Evolutionary conservation across 306 rosid species (phyloP), one percentile per base, ranked within the genome.

Genomic region (Quercus cerris): DNA sequence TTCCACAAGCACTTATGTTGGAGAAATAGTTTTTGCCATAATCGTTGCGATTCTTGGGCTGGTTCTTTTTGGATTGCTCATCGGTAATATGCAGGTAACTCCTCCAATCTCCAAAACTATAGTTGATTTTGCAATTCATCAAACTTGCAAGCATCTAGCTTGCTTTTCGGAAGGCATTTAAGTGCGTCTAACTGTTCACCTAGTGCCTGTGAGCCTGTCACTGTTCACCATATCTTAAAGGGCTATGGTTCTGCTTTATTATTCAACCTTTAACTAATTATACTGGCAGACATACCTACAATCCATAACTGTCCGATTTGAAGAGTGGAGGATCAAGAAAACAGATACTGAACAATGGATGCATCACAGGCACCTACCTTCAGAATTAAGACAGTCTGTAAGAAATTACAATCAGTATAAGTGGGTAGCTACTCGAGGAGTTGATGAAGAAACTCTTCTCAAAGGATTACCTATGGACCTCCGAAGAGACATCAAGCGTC

Each of bases 341-440:
- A 93, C 90, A 25, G 99, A 96, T 73, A 89, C 97, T 57, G 98
- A 96, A 73, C 92, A 96, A 78, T 96, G 99, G 99, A 96, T 96
- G 98, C 94, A 83, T 80, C 99, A 93, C 85, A 86, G 97, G 77
- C 99, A 93, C 67, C 88, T 96, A 30, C 97, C 98, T 63, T 69
- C 76, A 17, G 94, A 90, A 10, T 81, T 96, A 55, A 90, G 90
- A 82, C 85, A 88, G 17, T 88, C 89, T 15, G 94, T 93, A 28
- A 83, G 98, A 15, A 90, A 85, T 77, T 96, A 96, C 77, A 89
- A 93, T 78, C 98, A 96, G 79, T 96, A 89, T 59, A 93, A 93
- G 76, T 96, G 99, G 99, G 73, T 91, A 70, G 98, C 99, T 5
- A 96, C 99, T 28, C 81, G 97, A 44, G 99, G 99, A 38, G 99